Evolutionary conservation across 2,329 filamentous ascomycete species (phyloP), one percentile per base, ranked within the genome.

Genomic region (Thielaviopsis cerberus): DNA sequence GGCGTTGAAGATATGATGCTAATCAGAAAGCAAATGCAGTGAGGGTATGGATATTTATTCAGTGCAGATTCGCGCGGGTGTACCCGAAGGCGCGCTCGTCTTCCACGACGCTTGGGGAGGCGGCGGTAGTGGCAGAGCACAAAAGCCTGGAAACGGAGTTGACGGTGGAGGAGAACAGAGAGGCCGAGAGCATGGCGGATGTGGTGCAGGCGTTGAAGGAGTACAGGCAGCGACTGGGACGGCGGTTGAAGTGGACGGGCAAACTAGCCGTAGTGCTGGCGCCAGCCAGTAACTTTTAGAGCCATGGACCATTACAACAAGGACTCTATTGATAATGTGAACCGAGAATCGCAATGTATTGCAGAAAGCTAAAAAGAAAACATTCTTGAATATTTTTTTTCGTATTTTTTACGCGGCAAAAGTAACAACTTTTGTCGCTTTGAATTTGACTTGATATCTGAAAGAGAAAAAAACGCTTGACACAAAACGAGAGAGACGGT

Each of bases 31-130:
- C n/a, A n/a, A n/a, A n/a, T n/a, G n/a, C n/a, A n/a, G n/a, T n/a
- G n/a, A n/a, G n/a, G n/a, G n/a, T n/a, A n/a, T n/a, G n/a, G n/a
- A n/a, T n/a, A n/a, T n/a, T n/a, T n/a, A n/a, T n/a, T 75, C 77
- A 13, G 67, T 68, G 22, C 78, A 81, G 57, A 67, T 76, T 17
- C 66, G 64, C 1, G 75, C 75, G 0, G 78, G 78, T 1, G 76
- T 74, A 4, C 77, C 77, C 4, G 53, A 65, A 0, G 67, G 69
- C 0, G 67, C 69, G 0, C 72, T 71, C 57, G 65, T 81, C 45
- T 80, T 75, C 62, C 69, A 73, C 26, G 71, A 69, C 1, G 77
- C 78, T 0, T 81, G 78, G 78, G n/a, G 71, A 73, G 59, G 70
- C 69, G 4, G 74, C 77, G 56, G 62, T 78, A 15, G 60, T 77